Evolutionary conservation across 164 flowering plant species (phyloP), one percentile per base, ranked within the genome.

Genomic region (Vitis cinerea): DNA sequence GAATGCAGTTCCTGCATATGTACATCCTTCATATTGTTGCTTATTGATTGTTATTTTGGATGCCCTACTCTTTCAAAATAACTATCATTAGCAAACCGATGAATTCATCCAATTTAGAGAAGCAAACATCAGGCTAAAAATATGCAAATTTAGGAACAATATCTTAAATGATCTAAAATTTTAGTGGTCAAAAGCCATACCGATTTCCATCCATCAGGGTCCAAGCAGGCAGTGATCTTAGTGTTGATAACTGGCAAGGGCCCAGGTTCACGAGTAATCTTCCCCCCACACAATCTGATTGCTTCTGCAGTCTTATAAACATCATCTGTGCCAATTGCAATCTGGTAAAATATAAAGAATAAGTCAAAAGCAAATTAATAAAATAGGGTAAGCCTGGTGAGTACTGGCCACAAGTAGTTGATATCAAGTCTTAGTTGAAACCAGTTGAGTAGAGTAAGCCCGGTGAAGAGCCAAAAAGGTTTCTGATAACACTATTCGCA

Each of bases 121-220:
- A 3, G 44, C 44, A 37, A 37, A 37, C 7, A 37, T 37, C 44
- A 37, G 44, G 44, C 44, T 37, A 6, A 37, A 37, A 37, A 37
- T 37, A 37, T 37, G 44, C 44, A 37, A 3, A 37, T 37, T 37
- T 37, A 37, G 6, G 44, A 37, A 37, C 44, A 37, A 37, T 37
- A 37, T 37, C 27, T 37, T 37, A 37, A 3, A 6, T 37, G 6
- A 37, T 37, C 44, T 3, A 37, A 37, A 37, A 37, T 37, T 3
- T 37, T 6, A 37, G 44, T 37, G 44, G 44, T 37, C 44, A 37
- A 47, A 61, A 71, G 19, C 11, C 78, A 44, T 77, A 83, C 86
- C 64, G 80, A 29, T 77, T 83, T 83, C 84, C 86, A 83, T 54
- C 83, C 86, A 77, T 83, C 86, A 48, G 84, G 86, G 27, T 83